Evolutionary conservation across 805 yeast genomes (phyloP).

Genomic region (Isabelozyma rhagii): DNA sequence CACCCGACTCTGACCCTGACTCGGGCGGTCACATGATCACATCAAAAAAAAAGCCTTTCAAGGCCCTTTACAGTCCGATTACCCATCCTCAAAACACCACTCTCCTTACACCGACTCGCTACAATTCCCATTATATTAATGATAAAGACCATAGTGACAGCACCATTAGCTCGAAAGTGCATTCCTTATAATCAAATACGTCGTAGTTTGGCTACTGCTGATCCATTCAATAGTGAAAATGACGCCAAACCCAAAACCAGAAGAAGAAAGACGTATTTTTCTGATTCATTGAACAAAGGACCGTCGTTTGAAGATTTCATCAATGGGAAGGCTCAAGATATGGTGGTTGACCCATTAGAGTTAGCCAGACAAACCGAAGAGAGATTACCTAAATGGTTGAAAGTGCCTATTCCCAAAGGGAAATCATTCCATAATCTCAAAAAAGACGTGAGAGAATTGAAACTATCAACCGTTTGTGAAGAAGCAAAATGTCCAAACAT

Average conservation of each 20-base stretch:
- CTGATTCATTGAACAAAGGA: slow-evolving; percentile 72
- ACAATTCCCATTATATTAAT: not conserved
- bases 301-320: slow-evolving; percentile 94
- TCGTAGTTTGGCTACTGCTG: slow-evolving; percentile 10
- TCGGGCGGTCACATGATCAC: not conserved
- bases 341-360: slow-evolving; percentile 71
- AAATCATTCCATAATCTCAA: slow-evolving; percentile 75
- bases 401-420: slow-evolving; percentile 97
- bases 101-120: not conserved
- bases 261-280: slow-evolving; percentile 56
- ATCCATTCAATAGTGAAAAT: slow-evolving; percentile 5
- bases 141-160: not conserved
- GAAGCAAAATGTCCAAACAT: slow-evolving; percentile 99
- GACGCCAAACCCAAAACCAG: slow-evolving; percentile 25
- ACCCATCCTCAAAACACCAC: not conserved
- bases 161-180: not conserved
- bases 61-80: not conserved
- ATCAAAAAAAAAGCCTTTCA: not conserved
- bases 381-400: slow-evolving; percentile 88
- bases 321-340: slow-evolving; percentile 70
- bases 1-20: not conserved
- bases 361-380: slow-evolving; percentile 64
- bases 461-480: slow-evolving; percentile 93
- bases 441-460: slow-evolving; percentile 82
- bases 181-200: not conserved